Evolutionary conservation across 805 yeast species (phyloP).

Genomic region (Yarrowia sp.): DNA sequence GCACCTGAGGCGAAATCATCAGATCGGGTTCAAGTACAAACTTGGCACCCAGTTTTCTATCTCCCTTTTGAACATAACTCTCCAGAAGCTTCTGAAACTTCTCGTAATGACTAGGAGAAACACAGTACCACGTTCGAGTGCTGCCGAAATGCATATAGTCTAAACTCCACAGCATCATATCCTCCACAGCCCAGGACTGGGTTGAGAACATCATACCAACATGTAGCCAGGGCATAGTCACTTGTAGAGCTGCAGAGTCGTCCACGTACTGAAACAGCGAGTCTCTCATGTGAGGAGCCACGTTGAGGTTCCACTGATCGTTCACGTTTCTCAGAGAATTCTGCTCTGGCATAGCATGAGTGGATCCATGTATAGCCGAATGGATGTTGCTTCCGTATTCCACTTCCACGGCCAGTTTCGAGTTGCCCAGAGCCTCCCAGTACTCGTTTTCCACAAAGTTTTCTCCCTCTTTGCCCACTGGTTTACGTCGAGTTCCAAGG

Average conservation of each 20-base stretch:
- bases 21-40: slow-evolving; percentile 75
- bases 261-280: slow-evolving; percentile 66
- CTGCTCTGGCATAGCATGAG: slow-evolving; percentile 57
- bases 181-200: slow-evolving; percentile 90
- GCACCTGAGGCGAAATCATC: slow-evolving; percentile 61
- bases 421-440: slow-evolving; percentile 55
- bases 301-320: slow-evolving; percentile 76
- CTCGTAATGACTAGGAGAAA: slow-evolving; percentile 61
- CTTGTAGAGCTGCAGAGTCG: slow-evolving; percentile 75
- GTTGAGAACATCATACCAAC: slow-evolving; percentile 80
- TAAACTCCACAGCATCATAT: slow-evolving; percentile 77
- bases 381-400: slow-evolving; percentile 87
- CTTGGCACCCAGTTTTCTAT: slow-evolving; percentile 54
- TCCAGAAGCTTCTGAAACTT: slow-evolving; percentile 56
- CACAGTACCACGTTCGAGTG: slow-evolving; percentile 82
- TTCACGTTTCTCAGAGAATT: slow-evolving; percentile 29
- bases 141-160: slow-evolving; percentile 82
- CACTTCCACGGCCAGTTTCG: slow-evolving; percentile 54
- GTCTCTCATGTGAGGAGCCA: slow-evolving; percentile 65
- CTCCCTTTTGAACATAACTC: slow-evolving; percentile 7
- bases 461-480: slow-evolving; percentile 28
- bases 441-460: slow-evolving; percentile 58
- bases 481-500: slow-evolving; percentile 21
- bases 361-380: slow-evolving; percentile 62
- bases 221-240: slow-evolving; percentile 76